Conservation (phyloP, 192 early-diverging fungal species). For the Mortierella antarctica region DNA sequence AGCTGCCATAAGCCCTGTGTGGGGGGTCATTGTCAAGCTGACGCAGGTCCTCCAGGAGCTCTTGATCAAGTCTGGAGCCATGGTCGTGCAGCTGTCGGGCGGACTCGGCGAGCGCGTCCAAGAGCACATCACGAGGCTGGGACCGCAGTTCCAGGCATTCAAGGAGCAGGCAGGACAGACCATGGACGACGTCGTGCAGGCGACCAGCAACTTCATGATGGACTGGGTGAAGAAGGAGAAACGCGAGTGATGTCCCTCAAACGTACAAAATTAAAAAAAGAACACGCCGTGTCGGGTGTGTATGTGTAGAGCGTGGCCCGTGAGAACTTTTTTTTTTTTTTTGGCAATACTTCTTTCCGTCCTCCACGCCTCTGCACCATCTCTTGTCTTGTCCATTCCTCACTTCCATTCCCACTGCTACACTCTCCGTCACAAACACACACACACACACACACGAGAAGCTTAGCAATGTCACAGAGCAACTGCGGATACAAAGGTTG, state of each 20-base stretch:
- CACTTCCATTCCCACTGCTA: not conserved
- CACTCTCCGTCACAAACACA: conserved; percentile 2
- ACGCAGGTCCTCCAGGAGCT: conserved; percentile 1
- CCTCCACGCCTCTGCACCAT: not conserved
- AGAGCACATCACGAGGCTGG: conserved; percentile 6
- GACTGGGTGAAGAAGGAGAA: conserved; percentile 50
- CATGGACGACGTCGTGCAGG: conserved; percentile 28
- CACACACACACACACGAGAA: too few species aligned
- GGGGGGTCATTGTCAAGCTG: conserved; percentile 20
- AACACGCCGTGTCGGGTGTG: not conserved
- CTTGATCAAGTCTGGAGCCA: not conserved
- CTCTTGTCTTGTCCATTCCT: not conserved
- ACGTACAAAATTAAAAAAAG: not conserved
- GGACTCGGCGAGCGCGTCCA: conserved; percentile 17
- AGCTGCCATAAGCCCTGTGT: conserved; percentile 9
- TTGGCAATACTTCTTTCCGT: not conserved
- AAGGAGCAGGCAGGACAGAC: conserved; percentile 18
- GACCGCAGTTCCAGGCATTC: conserved; percentile 25
- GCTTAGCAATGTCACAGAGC: not conserved
- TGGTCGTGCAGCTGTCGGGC: conserved; percentile 13
- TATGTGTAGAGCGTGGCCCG: not conserved
- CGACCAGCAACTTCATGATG: conserved; percentile 34
- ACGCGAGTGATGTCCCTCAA: conserved; percentile 18
- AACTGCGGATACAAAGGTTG: conserved; percentile 30
- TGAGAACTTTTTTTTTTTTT: conserved; percentile 1